Conservation (phyloP, 2,329 filamentous ascomycete species). For the Penicillium capsulatum region DNA sequence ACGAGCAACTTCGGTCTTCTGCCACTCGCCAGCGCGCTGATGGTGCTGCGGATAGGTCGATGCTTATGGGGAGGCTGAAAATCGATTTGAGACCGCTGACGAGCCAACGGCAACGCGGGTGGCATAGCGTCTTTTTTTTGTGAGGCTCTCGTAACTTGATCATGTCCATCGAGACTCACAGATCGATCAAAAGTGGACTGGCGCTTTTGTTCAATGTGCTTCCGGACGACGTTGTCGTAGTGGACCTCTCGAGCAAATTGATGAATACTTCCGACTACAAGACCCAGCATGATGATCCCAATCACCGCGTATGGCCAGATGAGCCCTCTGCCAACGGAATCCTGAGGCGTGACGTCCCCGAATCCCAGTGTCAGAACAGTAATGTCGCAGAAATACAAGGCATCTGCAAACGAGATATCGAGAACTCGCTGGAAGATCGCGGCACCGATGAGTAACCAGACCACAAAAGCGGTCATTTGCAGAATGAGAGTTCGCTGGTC, state of each 20-base stretch:
- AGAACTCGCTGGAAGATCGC: constrained; percentile 70
- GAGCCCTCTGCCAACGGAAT: constrained; percentile 60
- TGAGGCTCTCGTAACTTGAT: background rate
- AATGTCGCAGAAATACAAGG: constrained; percentile 74
- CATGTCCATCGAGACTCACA: constrained; percentile 38
- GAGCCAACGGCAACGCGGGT: constrained; percentile 2
- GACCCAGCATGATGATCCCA: constrained; percentile 77
- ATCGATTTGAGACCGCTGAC: constrained; percentile 7
- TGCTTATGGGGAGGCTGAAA: constrained; percentile 9
- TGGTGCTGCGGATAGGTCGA: constrained; percentile 21
- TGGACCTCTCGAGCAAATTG: constrained; percentile 59
- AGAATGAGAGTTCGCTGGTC: constrained; percentile 84
- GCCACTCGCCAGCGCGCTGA: constrained; percentile 19
- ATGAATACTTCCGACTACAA: constrained; percentile 76
- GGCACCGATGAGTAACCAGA: constrained; percentile 75
- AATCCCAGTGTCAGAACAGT: constrained; percentile 60
- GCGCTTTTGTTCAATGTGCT: constrained; percentile 54
- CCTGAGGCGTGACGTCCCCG: constrained; percentile 57
- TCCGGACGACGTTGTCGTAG: constrained; percentile 58
- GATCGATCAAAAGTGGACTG: constrained; percentile 53
- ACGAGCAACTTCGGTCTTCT: constrained; percentile 49
- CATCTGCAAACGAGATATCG: constrained; percentile 71
- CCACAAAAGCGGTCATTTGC: constrained; percentile 79
- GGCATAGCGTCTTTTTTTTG: background rate
- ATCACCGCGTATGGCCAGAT: constrained; percentile 79